These are phyloP conservation scores for Strobilomyces dryophilus DNA, from an alignment of 768 basidiomycete species.

Conservation along the genomic window DNA sequence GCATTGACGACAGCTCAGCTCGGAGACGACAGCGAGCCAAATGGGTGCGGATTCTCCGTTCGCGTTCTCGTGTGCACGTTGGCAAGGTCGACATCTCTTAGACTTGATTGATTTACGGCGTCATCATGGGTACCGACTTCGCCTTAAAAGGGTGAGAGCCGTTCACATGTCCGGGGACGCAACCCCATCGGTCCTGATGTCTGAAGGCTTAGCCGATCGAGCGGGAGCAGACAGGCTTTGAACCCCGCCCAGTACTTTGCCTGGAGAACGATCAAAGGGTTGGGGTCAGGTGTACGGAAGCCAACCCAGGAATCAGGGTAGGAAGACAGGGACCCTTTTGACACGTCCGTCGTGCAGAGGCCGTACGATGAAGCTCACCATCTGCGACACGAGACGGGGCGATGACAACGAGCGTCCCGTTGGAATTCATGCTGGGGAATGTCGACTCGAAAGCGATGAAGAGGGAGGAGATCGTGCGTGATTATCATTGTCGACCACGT, in stretches of 20 bases:
- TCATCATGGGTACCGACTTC: constrained; percentile 5
- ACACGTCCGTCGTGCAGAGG: not conserved
- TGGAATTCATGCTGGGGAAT: not conserved
- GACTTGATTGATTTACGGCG: constrained; percentile 10
- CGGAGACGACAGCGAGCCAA: constrained; percentile 6
- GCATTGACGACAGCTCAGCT: not conserved
- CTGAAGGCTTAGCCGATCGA: not conserved
- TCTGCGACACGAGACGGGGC: not conserved
- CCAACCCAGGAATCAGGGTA: constrained; percentile 18
- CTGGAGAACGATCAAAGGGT: constrained; percentile 3
- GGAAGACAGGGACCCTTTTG: not conserved
- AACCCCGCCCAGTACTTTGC: not conserved
- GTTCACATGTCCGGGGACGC: constrained; percentile 11
- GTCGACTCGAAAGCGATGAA: constrained; percentile 1
- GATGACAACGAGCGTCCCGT: not conserved
- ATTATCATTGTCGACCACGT: constrained; percentile 23
- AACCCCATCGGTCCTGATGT: not conserved
- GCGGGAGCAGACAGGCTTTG: not conserved
- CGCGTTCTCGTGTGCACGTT: constrained; percentile 1
- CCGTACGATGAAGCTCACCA: not conserved
- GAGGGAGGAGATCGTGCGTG: constrained; percentile 2
- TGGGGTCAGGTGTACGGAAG: constrained; percentile 5
- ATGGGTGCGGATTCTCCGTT: constrained; percentile 11
- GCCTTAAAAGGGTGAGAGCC: constrained; percentile 1
- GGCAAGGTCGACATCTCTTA: constrained; percentile 1